Percentiles rank a stretch among this genome's conserved stretches.
These are phyloP conservation scores for Discostella stelligeroides DNA, from an alignment of 108 stramenopile species.

Conservation along the genomic window DNA sequence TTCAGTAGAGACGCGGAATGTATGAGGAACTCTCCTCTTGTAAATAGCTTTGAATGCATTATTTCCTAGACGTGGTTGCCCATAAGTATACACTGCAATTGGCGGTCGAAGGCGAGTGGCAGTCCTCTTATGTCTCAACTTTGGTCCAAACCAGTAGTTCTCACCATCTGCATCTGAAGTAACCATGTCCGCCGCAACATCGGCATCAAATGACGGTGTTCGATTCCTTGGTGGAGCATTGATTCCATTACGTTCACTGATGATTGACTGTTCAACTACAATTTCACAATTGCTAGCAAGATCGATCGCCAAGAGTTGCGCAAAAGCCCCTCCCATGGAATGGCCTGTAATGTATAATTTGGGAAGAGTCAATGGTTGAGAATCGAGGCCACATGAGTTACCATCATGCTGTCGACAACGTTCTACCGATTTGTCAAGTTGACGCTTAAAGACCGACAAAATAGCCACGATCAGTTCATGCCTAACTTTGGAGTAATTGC, in stretches of 20 bases:
- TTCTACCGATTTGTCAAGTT: conserved; percentile 60
- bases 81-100: conserved; percentile 79
- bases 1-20: conserved; percentile 75
- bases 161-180: conserved; percentile 11
- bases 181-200: too few relatives aligned
- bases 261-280: conserved; percentile 41
- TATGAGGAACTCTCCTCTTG: conserved; percentile 78
- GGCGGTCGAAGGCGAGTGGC: conserved; percentile 67
- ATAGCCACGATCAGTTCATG: conserved; percentile 59
- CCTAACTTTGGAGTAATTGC: conserved; percentile 68
- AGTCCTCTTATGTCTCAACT: conserved; percentile 11
- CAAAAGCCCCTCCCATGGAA: conserved; percentile 68
- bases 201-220: conserved; percentile 13
- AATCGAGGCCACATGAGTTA: conserved; percentile 17
- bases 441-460: conserved; percentile 63
- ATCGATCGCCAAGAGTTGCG: conserved; percentile 78
- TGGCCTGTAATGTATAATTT: conserved; percentile 85
- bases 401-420: conserved; percentile 24
- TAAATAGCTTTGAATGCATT: conserved; percentile 68
- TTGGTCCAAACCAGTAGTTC: conserved; percentile 25
- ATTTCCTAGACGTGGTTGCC: conserved; percentile 56
- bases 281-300: conserved; percentile 78
- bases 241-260: background rate
- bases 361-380: conserved; percentile 66
- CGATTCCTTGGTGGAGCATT: conserved; percentile 10